Conservation (phyloP, 2,329 filamentous ascomycete species). For the Amauroascus verrucosus region DNA sequence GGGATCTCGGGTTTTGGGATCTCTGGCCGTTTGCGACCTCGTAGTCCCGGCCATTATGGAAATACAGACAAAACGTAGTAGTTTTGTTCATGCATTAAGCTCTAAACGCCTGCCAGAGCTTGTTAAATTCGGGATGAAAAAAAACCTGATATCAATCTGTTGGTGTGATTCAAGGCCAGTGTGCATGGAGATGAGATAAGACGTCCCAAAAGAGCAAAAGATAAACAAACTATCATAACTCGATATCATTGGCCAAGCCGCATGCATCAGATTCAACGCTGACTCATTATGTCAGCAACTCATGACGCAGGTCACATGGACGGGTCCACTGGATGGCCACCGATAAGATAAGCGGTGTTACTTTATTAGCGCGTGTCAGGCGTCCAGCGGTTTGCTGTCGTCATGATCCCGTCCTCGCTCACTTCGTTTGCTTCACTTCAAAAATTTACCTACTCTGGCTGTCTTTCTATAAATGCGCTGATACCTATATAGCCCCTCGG, state of each 20-base stretch:
- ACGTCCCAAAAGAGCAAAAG: slow-evolving; percentile 15
- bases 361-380: neutral
- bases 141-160: neutral
- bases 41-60: slow-evolving; percentile 14
- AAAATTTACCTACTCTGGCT: neutral
- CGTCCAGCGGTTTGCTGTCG: neutral
- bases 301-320: slow-evolving; percentile 5
- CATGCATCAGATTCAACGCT: neutral
- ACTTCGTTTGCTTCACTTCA: neutral
- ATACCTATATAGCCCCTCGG: neutral
- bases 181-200: neutral
- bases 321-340: neutral
- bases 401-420: neutral
- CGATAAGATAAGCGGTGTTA: neutral
- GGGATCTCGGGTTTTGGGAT: slow-evolving; percentile 34
- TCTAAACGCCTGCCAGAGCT: neutral
- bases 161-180: neutral
- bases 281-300: slow-evolving; percentile 2
- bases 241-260: neutral
- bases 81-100: neutral
- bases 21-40: slow-evolving; percentile 23
- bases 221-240: slow-evolving; percentile 13
- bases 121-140: neutral
- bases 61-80: neutral
- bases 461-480: neutral